phyloP scores from a whole-genome alignment of 2,329 filamentous ascomycete genomes.

The Fusarium continuum region DNA sequence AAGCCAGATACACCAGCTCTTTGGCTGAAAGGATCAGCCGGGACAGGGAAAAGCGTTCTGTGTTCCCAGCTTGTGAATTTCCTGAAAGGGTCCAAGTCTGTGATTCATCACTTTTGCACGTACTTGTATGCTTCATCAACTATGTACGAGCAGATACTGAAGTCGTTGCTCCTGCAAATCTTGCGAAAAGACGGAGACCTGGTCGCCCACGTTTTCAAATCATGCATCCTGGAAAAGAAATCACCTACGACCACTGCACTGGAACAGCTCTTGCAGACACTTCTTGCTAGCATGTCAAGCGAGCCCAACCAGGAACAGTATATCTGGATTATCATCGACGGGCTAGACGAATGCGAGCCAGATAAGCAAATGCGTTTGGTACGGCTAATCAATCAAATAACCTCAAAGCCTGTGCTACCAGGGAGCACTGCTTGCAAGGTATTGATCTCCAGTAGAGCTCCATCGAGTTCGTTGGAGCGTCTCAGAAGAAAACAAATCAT shows the following conservation, averaged over 20 bases:
- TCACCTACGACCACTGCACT: background rate
- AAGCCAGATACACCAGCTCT: constrained; percentile 8
- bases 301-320: background rate
- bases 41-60: constrained; percentile 27
- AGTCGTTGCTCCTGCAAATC: constrained; percentile 9
- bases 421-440: constrained; percentile 14
- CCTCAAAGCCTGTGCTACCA: background rate
- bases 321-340: constrained; percentile 20
- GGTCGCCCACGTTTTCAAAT: constrained; percentile 8
- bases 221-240: constrained; percentile 25
- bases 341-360: constrained; percentile 17
- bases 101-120: constrained; percentile 19
- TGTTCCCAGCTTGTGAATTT: constrained; percentile 23
- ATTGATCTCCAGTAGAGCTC: constrained; percentile 4
- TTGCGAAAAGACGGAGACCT: constrained; percentile 15
- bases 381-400: constrained; percentile 7
- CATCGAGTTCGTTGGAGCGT: fast-evolving
- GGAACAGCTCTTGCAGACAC: constrained; percentile 6
- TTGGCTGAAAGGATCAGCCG: constrained; percentile 19
- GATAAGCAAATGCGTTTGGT: constrained; percentile 7
- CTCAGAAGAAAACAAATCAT: constrained; percentile 9
- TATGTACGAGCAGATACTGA: constrained; percentile 14
- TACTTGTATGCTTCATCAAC: constrained; percentile 8
- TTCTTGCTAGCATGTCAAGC: constrained; percentile 2
- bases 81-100: background rate